Base-by-base conservation (phyloP, 2,329 filamentous ascomycete species). In the Fusarium floridanum region DNA sequence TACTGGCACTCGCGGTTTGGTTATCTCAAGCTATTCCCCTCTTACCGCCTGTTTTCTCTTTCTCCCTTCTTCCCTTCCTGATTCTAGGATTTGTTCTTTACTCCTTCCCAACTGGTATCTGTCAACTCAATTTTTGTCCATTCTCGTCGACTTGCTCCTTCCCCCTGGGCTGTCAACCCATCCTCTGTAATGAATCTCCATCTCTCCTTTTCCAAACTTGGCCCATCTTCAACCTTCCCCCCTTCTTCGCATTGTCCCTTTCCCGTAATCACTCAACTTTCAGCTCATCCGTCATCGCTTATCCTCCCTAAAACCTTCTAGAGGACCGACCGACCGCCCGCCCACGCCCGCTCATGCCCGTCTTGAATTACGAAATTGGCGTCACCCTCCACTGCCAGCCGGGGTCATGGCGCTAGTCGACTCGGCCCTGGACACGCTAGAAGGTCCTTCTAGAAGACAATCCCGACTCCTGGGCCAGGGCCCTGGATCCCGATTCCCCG, bases 371-470 rank as follows among this genome's bases (percentile, higher is more conserved):
- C 64, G 60, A 66, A 75, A 66, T 63, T 61, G 55, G 55, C 62
- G 60, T 66, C 66, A 53, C 55, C 72, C 74, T 74, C 76, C 74
- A 77, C 74, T 68, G 60, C 34, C 39, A 59, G 48, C 76, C 24
- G 65, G 76, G 76, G 68, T 70, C 60, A 45, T 55, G 50, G 41
- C 73, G 67, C 76, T 76, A 73, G 71, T 61, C 50, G 55, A 69
- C 57, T 62, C 64, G 60, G 72, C 71, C 75, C 74, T 71, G 74
- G 60, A 70, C 68, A 36, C 77, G 77, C 77, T 78, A 78, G 77
- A 78, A 78, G 70, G 72, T 68, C 68, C 74, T 78, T 78, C 77
- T 78, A 78, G 77, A 78, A 78, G 74, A 67, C 43, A 72, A 64
- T 74, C 74, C 71, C 67, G 64, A 74, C 77, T 76, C 76, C 75